Conservation (phyloP, 2,329 filamentous ascomycete genomes). For the Sordariomycetes sp. region DNA sequence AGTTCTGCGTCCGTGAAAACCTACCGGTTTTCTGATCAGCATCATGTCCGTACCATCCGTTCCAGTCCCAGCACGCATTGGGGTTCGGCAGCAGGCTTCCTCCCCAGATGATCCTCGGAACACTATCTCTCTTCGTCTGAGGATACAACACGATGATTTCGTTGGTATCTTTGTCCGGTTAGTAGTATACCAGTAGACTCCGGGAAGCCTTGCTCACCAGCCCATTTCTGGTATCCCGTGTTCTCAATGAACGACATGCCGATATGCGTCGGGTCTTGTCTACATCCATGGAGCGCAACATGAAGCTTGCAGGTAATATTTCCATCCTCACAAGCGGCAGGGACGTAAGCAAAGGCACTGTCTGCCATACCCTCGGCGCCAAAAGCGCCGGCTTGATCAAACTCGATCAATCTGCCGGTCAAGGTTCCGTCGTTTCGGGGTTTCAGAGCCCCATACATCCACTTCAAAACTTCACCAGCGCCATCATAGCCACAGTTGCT, state of each 20-base stretch:
- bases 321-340: constrained; percentile 3
- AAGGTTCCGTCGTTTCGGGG: constrained; percentile 2
- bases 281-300: constrained; percentile 7
- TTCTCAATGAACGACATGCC: constrained; percentile 3
- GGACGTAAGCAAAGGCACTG: constrained; percentile 4
- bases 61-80: constrained; percentile 7
- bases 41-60: constrained; percentile 7
- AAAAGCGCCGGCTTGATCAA: constrained; percentile 4
- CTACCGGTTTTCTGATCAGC: constrained; percentile 6
- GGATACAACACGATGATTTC: constrained; percentile 5
- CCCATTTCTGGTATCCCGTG: constrained; percentile 7
- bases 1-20: background rate
- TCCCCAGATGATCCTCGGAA: constrained; percentile 1
- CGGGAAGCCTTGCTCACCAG: constrained; percentile 2
- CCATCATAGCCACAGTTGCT: constrained; percentile 8
- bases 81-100: constrained; percentile 5
- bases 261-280: constrained; percentile 2
- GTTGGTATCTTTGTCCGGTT: constrained; percentile 3
- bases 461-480: constrained; percentile 5
- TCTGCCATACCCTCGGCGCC: constrained; percentile 4
- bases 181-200: background rate
- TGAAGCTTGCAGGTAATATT: constrained; percentile 5
- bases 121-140: constrained; percentile 2
- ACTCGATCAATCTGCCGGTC: background rate
- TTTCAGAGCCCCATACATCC: constrained; percentile 7